Evolutionary conservation across 345 rosid species (phyloP), one percentile per base, ranked within the genome.

Genomic region (Euclidium syriacum): DNA sequence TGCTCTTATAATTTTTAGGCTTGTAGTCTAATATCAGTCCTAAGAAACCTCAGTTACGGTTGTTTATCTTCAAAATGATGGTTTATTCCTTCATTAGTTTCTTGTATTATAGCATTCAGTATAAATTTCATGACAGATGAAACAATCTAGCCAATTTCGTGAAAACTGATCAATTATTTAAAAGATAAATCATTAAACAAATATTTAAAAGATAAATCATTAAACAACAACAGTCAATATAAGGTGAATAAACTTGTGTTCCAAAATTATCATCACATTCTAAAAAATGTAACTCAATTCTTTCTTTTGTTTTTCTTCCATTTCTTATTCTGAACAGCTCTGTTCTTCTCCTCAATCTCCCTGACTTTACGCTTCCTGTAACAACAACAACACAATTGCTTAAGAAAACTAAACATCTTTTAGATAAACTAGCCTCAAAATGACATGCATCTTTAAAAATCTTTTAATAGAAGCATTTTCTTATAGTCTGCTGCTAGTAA

Each of bases 261-360:
- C 43, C 72, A 39, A 58, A 49, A 67, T 9, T 35, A 12, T 10
- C 8, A 16, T 49, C 52, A 67, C 49, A 67, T 17, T 60, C 47
- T 51, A 61, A 10, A 23, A 63, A 39, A 55, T 16, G 63, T 32
- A 39, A 17, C 11, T 80, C 72, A 87, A 43, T 78, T 84, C 71
- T 88, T 81, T 67, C 79, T n/a, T 73, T 63, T 78, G 87, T 82
- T 80, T 84, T 11, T 80, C 84, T 87, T 87, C 96, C 99, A 94
- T 57, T 71, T 90, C 6, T 83, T 81, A 68, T 90, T 86, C 62
- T 83, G 80, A 55, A 59, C 82, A 3, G 83, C 87, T 39, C 77
- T 79, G 59, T 70, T 83, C 48, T 78, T 58, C 30, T 78, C 88
- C 54, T 85, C 92, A 61, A 94, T 94, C 85, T 94, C 99, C 52